phyloP scores from a whole-genome alignment of 495 filamentous ascomycete species.

The Penicillium herquei region DNA sequence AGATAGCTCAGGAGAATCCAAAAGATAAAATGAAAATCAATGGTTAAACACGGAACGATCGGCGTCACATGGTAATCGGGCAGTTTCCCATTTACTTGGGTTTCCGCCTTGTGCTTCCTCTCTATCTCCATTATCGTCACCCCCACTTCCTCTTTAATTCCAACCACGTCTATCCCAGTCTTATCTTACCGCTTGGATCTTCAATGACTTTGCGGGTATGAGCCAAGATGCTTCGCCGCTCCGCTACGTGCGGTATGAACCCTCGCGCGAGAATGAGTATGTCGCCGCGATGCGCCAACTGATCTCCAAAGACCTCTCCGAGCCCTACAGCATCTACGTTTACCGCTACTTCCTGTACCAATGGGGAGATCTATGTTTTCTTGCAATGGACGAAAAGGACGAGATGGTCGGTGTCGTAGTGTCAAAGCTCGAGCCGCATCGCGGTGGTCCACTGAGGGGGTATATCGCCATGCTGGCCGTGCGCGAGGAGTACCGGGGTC shows the following conservation, averaged over 20 bases:
- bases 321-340: conserved; percentile 99
- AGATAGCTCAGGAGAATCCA: not conserved
- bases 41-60: conserved; percentile 20
- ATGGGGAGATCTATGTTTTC: conserved; percentile 95
- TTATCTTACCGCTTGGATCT: not conserved
- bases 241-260: conserved; percentile 81
- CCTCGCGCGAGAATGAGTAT: conserved; percentile 72
- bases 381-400: conserved; percentile 66
- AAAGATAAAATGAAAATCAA: conserved; percentile 4
- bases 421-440: conserved; percentile 89
- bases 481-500: conserved; percentile 69
- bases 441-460: conserved; percentile 75
- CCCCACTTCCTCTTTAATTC: conserved; percentile 1
- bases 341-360: conserved; percentile 98
- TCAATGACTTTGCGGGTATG: conserved; percentile 24
- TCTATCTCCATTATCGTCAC: conserved; percentile 4
- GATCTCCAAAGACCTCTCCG: conserved; percentile 95
- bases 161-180: conserved; percentile 4
- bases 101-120: conserved; percentile 11
- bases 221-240: conserved; percentile 47
- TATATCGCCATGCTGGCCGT: conserved; percentile 99
- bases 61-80: conserved; percentile 39
- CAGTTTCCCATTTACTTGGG: not conserved
- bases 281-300: conserved; percentile 85
- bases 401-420: conserved; percentile 86